These are phyloP conservation scores for Turritis glabra DNA, from an alignment of 345 rosid genomes.

Conservation along the genomic window DNA sequence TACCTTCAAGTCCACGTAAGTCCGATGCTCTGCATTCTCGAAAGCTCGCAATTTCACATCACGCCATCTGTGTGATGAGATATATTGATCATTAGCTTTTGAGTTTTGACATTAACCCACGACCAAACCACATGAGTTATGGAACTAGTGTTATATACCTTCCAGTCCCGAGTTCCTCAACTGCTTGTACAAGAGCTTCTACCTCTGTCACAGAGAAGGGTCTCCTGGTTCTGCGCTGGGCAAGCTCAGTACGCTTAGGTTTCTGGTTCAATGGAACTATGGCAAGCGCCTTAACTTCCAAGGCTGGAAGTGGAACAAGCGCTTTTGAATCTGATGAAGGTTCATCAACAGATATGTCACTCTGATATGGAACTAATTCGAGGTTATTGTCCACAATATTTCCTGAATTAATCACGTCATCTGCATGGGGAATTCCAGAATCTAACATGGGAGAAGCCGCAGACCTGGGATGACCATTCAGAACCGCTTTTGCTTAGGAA, in stretches of 20 bases:
- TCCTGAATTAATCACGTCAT: constrained; percentile 39
- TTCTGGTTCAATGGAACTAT: constrained; percentile 71
- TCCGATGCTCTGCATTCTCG: constrained; percentile 71
- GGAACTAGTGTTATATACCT: constrained; percentile 46
- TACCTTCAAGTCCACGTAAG: constrained; percentile 80
- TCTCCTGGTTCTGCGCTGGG: constrained; percentile 86
- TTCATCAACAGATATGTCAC: constrained; percentile 53
- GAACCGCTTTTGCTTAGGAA: constrained; percentile 42
- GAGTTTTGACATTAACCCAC: neutral
- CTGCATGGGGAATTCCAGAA: constrained; percentile 44
- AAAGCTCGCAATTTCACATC: constrained; percentile 73
- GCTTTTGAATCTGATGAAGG: constrained; percentile 63
- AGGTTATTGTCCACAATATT: constrained; percentile 49
- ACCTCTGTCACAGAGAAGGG: constrained; percentile 91
- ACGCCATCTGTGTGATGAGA: constrained; percentile 67
- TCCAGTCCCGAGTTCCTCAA: constrained; percentile 89
- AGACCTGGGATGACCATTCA: constrained; percentile 53
- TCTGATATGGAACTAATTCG: constrained; percentile 44
- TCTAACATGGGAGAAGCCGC: constrained; percentile 48
- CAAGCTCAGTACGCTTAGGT: constrained; percentile 63
- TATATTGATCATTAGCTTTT: constrained; percentile 7
- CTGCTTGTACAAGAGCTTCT: constrained; percentile 85
- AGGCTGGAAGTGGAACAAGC: constrained; percentile 61
- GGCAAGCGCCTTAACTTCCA: constrained; percentile 57
- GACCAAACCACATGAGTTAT: constrained; percentile 1